A percentile compares a stretch with the other conserved stretches of the same genome.
Evolutionary conservation across 169 alveolate genomes (phyloP).

Genomic region (Nephromyces sp.): DNA sequence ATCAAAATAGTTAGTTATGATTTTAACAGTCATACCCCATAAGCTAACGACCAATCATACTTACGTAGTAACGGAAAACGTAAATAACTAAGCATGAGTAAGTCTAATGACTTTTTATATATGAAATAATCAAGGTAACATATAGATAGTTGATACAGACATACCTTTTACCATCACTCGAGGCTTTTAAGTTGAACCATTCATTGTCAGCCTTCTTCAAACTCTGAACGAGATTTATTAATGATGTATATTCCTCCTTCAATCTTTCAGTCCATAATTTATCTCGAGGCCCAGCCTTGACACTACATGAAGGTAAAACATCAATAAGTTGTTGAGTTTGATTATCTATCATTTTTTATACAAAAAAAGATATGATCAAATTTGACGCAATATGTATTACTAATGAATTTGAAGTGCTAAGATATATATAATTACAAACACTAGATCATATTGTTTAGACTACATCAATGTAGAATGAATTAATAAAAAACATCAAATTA

Average conservation of each 20-base stretch:
- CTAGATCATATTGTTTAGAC: no score
- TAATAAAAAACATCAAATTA: no score
- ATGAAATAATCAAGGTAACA: neutral
- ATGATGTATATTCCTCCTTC: slow-evolving; percentile 82
- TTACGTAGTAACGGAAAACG: neutral
- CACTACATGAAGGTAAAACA: slow-evolving; percentile 67
- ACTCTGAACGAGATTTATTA: slow-evolving; percentile 73
- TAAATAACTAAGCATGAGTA: neutral
- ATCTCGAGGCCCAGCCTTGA: slow-evolving; percentile 85
- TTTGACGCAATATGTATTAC: no score
- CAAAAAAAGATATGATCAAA: no score
- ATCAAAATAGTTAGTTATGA: neutral
- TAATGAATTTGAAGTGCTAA: no score
- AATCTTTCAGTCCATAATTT: slow-evolving; percentile 65
- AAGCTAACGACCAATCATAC: neutral
- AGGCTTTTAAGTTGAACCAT: slow-evolving; percentile 86
- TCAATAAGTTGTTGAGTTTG: neutral
- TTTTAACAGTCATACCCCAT: neutral
- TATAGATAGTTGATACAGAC: neutral
- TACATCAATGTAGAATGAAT: no score
- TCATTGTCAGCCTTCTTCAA: slow-evolving; percentile 83
- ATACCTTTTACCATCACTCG: slow-evolving; percentile 77
- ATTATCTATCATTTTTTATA: neutral
- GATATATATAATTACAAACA: no score
- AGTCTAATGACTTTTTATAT: neutral